Percentiles rank a stretch among this genome's conserved stretches.
Conservation (phyloP, 108 stramenopile species). For the Nannochloropsis gaditana region DNA sequence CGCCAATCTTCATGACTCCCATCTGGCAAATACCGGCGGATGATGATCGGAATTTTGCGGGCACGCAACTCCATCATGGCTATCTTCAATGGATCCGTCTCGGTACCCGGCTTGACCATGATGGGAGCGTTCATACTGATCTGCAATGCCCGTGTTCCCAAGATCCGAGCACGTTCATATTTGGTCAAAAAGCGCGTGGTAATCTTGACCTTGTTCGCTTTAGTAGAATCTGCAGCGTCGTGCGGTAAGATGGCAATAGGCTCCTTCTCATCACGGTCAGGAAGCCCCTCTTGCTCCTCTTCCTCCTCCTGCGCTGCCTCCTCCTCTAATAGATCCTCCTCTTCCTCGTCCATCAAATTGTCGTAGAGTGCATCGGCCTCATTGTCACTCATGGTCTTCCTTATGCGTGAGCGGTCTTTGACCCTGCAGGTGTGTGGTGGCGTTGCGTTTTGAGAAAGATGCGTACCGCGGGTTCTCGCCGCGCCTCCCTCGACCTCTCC, state of each 20-base stretch:
- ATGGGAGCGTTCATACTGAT: constrained; percentile 95
- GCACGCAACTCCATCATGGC: constrained; percentile 96
- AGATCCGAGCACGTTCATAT: constrained; percentile 94
- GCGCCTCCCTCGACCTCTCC: too few relatives aligned
- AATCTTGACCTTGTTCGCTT: constrained; percentile 32
- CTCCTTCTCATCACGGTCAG: constrained; percentile 14
- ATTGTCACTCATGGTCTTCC: not conserved
- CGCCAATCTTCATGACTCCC: constrained; percentile 96
- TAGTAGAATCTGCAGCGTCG: not conserved
- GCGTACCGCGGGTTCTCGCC: too few relatives aligned
- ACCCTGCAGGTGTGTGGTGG: too few relatives aligned
- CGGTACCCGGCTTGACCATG: constrained; percentile 94
- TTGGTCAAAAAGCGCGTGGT: constrained; percentile 97
- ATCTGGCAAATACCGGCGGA: constrained; percentile 93
- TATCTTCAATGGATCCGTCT: constrained; percentile 96
- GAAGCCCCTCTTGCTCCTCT: constrained; percentile 18
- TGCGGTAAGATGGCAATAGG: not conserved
- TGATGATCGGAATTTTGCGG: constrained; percentile 96
- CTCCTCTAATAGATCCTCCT: constrained; percentile 38
- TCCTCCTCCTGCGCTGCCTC: constrained; percentile 30
- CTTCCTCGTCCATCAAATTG: constrained; percentile 41
- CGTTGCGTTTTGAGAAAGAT: too few relatives aligned
- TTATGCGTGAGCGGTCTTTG: too few relatives aligned
- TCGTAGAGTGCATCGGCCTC: constrained; percentile 36
- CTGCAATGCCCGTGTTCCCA: constrained; percentile 96